Evolutionary conservation across 2,329 filamentous ascomycete species (phyloP), one percentile per base, ranked within the genome.

Genomic region (Dactylellina drechsleri): DNA sequence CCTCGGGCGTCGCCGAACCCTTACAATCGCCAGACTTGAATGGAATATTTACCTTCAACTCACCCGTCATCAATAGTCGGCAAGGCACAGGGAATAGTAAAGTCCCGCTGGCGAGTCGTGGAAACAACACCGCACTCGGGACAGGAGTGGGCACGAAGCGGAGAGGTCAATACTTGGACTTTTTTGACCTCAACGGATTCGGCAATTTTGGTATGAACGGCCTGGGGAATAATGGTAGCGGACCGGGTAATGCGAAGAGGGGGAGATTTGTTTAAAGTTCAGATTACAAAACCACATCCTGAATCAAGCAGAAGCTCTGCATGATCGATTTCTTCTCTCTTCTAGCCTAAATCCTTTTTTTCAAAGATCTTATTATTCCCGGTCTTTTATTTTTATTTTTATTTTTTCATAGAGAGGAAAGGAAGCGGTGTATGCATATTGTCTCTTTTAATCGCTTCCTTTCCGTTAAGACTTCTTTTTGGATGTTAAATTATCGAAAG

Each of bases 31-130:
- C 71, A n/a, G 71, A 62, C 15, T 45, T 64, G 28, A 57, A 62
- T 36, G 64, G 64, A n/a, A 65, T 75, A 16, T 75, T 75, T 20
- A 75, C 53, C 28, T 75, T 75, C 43, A 68, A 75, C 31, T 68
- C 71, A 7, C 71, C 71, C 1, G 47, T 60, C 15, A 40, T 60
- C 7, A 61, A 54, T n/a, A 41, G 70, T 23, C 53, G 71, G 36
- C 16, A 2, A 12, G 43, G 43, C 7, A 8, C 54, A 66, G 18
- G 47, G 18, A n/a, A 26, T 58, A 12, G 43, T 23, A 75, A 75
- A 67, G 20, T 54, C 8, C 71, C 64, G 7, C 47, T 67, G 8
- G 47, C 43, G 1, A 23, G 52, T 20, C 57, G 71, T 45, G 62
- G 41, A 10, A 59, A 56, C 26, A 75, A 59, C 18, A 58, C 26